phyloP scores from a whole-genome alignment of 2,329 filamentous ascomycete species.

The Botryosphaeria dothidea region DNA sequence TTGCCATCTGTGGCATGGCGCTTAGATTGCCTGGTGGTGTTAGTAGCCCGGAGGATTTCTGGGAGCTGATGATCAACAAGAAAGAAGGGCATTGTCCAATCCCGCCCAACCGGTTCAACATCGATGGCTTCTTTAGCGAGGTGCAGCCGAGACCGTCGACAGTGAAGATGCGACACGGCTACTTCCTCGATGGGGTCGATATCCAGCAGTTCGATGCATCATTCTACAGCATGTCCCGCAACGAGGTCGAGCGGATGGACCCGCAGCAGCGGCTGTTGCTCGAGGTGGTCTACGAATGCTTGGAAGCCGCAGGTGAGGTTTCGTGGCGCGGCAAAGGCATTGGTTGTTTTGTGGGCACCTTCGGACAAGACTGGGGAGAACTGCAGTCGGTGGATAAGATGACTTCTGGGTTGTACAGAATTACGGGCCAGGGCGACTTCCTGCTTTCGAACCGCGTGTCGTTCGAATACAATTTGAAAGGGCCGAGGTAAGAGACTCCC shows the following conservation, averaged over 20 bases:
- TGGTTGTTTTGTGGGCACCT: constrained; percentile 27
- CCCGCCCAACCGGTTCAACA: constrained; percentile 20
- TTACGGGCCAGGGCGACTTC: constrained; percentile 17
- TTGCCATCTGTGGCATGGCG: background rate
- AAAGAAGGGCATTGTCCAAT: background rate
- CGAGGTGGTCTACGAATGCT: constrained; percentile 22
- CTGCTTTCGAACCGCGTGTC: constrained; percentile 34
- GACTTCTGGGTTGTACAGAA: background rate
- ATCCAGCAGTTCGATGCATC: constrained; percentile 21
- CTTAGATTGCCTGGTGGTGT: background rate
- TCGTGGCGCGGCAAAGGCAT: background rate
- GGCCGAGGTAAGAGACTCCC: constrained; percentile 23
- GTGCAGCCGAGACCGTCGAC: constrained; percentile 26
- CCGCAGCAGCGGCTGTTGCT: constrained; percentile 24
- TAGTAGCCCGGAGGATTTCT: background rate
- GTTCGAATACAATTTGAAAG: constrained; percentile 31
- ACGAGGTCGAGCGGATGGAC: constrained; percentile 22
- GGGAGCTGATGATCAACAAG: background rate
- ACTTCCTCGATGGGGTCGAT: constrained; percentile 22
- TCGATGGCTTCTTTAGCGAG: constrained; percentile 23
- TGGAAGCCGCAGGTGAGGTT: constrained; percentile 24
- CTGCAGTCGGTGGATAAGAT: background rate
- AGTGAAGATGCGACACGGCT: background rate
- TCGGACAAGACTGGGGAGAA: constrained; percentile 25
- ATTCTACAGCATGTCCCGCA: constrained; percentile 23